Conservation (phyloP, 2,329 filamentous ascomycete genomes). For the Ascochyta lentis region DNA sequence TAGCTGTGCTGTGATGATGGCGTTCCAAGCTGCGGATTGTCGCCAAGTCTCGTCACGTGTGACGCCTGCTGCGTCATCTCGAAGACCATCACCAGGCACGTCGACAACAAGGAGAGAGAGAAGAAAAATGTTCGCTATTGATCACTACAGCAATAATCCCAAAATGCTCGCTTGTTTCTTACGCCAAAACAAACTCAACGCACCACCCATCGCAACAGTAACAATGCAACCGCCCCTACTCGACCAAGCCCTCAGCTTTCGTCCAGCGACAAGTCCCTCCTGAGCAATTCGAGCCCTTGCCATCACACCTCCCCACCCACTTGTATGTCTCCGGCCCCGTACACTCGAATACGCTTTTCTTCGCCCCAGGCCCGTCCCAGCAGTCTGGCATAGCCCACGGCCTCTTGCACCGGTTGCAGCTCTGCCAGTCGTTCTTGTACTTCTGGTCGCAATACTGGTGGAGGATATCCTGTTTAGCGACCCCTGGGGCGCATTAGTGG, state of each 20-base stretch:
- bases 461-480: constrained; percentile 23
- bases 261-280: constrained; percentile 3
- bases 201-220: neutral
- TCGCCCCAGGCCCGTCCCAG: constrained; percentile 19
- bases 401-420: constrained; percentile 26
- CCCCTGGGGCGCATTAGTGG: neutral
- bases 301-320: constrained; percentile 12
- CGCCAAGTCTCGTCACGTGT: constrained; percentile 11
- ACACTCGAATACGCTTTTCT: constrained; percentile 27
- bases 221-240: neutral
- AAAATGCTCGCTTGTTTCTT: neutral
- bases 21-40: constrained; percentile 9
- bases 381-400: constrained; percentile 19
- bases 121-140: neutral
- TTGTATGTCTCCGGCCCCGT: constrained; percentile 13
- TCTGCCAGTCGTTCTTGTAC: constrained; percentile 21
- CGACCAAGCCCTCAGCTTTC: neutral
- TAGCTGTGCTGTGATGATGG: constrained; percentile 17
- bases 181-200: neutral
- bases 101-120: neutral
- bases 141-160: neutral
- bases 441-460: constrained; percentile 28
- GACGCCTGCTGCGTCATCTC: constrained; percentile 15
- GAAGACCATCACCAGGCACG: neutral
- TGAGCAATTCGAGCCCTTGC: constrained; percentile 2